Evolutionary conservation across 371 early-diverging fungal species (phyloP).

Genomic region (Smittium culicis): DNA sequence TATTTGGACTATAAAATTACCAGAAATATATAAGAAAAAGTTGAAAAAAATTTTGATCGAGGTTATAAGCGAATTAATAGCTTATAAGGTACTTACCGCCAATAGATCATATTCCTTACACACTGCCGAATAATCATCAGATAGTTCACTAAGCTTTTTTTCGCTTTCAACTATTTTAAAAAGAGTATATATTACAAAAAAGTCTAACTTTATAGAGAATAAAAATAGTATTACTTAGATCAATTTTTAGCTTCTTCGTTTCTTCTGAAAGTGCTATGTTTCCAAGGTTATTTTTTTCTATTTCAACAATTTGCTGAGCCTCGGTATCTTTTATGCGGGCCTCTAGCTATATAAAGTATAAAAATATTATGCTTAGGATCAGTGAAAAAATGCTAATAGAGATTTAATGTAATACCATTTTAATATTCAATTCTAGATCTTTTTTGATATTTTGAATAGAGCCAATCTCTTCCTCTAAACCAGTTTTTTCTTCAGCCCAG

Average conservation of each 20-base stretch:
- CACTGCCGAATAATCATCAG: not conserved
- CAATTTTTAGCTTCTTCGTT: not conserved
- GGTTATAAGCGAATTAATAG: not conserved
- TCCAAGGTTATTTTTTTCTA: not conserved
- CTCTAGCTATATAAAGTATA: not conserved
- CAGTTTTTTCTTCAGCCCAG: constrained; percentile 8
- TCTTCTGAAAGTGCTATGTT: not conserved
- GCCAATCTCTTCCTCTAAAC: constrained; percentile 5
- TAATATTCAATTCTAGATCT: not conserved
- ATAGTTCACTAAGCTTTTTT: not conserved
- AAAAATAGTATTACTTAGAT: not conserved
- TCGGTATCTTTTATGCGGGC: not conserved
- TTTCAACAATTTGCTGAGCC: not conserved
- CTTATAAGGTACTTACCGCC: not conserved
- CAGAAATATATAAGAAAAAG: too few species aligned
- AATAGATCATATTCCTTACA: not conserved
- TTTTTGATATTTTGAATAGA: not conserved
- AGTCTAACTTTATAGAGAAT: not conserved
- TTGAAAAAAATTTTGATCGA: too few species aligned
- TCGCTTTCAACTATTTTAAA: not conserved
- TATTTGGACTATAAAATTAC: not conserved
- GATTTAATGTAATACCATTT: not conserved
- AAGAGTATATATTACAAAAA: not conserved
- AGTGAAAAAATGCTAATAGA: not conserved
- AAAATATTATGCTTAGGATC: not conserved